These are phyloP conservation scores for Cadophora luteo-olivacea DNA, from an alignment of 2,329 filamentous ascomycete species.

Conservation along the genomic window DNA sequence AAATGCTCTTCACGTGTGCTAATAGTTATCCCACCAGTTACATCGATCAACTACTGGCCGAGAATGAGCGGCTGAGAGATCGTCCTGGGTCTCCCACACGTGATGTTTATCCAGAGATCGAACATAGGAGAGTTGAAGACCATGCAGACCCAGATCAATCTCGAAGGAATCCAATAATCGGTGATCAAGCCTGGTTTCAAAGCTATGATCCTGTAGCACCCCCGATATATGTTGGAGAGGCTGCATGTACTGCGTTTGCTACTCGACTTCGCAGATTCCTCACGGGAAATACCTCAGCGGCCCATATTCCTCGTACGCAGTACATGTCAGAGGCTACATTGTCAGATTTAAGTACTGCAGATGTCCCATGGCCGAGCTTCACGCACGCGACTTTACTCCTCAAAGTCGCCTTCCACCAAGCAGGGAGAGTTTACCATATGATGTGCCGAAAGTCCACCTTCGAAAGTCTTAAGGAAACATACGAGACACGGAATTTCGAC, in stretches of 20 bases:
- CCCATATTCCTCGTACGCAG: constrained; percentile 45
- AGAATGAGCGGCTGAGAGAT: constrained; percentile 4
- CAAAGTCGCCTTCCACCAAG: constrained; percentile 50
- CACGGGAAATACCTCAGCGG: constrained; percentile 32
- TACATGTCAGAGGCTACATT: constrained; percentile 36
- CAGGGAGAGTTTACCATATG: constrained; percentile 51
- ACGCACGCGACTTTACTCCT: constrained; percentile 48
- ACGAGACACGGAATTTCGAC: constrained; percentile 46
- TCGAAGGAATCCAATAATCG: constrained; percentile 44
- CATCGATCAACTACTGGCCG: neutral
- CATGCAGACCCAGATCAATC: constrained; percentile 11
- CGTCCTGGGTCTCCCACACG: neutral
- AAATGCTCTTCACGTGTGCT: neutral
- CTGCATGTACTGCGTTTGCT: constrained; percentile 48
- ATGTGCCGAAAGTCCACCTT: constrained; percentile 49
- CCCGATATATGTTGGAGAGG: constrained; percentile 48
- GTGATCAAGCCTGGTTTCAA: constrained; percentile 47
- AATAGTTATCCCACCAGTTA: neutral
- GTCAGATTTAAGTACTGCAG: constrained; percentile 38
- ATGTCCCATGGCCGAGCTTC: constrained; percentile 49
- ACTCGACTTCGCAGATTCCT: constrained; percentile 47
- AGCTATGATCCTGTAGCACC: constrained; percentile 43
- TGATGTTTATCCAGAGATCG: neutral
- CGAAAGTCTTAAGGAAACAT: constrained; percentile 47
- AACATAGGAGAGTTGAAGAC: neutral